Evolutionary conservation across 2,329 filamentous ascomycete genomes (phyloP), one percentile per base, ranked within the genome.

Genomic region (Exserohilum rostratum): DNA sequence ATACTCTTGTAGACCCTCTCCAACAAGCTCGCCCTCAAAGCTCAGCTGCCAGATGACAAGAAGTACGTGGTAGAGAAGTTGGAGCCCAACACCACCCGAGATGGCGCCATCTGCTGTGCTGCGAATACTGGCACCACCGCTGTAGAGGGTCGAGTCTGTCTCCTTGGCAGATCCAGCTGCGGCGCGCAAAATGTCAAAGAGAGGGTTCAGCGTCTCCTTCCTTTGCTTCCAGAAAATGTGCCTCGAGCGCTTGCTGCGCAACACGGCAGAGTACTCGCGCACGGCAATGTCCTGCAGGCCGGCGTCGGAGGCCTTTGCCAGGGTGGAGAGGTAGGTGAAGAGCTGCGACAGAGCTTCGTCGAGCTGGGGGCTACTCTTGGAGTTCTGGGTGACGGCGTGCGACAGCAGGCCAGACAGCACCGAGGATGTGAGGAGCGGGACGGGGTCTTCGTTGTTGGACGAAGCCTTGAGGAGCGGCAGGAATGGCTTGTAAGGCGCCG

Each of bases 31-130:
- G 27, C 82, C 85, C 73, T 98, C 95, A 64, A 99, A 99, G 71
- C 92, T 96, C 64, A 99, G 82, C 80, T 98, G 93, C 95, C 95
- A 99, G 54, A 99, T 80, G 11, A 96, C 93, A 46, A 99, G 83
- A 18, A 99, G 83, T 13, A 97, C 90, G 69, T 97, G 91, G 74
- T 99, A 99, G 35, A 99, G 83, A 35, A 98, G 84, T 75, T 99
- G 95, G 35, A 99, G 80, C 2, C 92, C 91, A 55, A 99, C 91
- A 7, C 92, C 92, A 44, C 92, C 91, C 53, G 79, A 77, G 39
- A 87, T 77, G 35, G 83, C 80, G 57, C 92, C 88, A 22, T 68
- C 65, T 27, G 89, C 87, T 52, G 85, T 83, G 47, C 87, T 88
- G 58, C 83, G 82, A 64, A 83, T 84, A 67, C 87, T 85, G 43